Base-by-base conservation (phyloP, 169 alveolate species). In the Eimeria zaria region DNA sequence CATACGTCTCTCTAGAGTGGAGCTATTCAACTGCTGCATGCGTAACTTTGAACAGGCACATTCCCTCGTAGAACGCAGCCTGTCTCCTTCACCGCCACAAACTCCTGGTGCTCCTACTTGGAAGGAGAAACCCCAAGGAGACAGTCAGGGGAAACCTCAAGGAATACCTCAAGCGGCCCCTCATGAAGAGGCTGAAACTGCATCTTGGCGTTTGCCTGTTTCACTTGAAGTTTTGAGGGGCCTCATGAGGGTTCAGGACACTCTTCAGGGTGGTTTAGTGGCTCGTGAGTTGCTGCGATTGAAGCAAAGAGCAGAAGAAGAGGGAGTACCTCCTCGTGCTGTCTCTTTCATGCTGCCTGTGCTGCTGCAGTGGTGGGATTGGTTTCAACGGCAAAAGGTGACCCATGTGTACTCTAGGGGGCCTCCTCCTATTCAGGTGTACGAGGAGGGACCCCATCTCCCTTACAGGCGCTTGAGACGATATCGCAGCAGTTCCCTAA, bases 291-390 rank as follows among this genome's bases (percentile, higher is more conserved):
- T 80, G 89, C 36, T 80, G 36, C n/a, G 69, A 27, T 24, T 80
- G 22, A 80, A 80, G 69, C 3, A 48, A 24, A 48, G 11, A 30
- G 89, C 89, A 11, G 69, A 16, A 24, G 69, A 20, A 24, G 58
- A 24, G 12, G 51, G 27, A 33, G 64, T 80, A 41, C 18, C 89
- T 48, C 89, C 89, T 9, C 39, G 46, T 16, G 44, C 36, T 80
- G 89, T 48, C 41, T 80, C 89, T 24, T 80, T 41, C 46, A 80
- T 80, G 89, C 33, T 48, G 44, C 89, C 89, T 20, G 69, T 51
- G 24, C 41, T 44, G 64, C 89, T 80, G 89, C 89, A 80, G 41
- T 76, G 58, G 62, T 76, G 88, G 88, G 69, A 41, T 1, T 80
- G 69, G 89, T 27, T 12, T 80, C 9, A 48, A 46, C n/a, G 5